Conservation (phyloP, 345 rosid genomes). For the Acer yangbiense region DNA sequence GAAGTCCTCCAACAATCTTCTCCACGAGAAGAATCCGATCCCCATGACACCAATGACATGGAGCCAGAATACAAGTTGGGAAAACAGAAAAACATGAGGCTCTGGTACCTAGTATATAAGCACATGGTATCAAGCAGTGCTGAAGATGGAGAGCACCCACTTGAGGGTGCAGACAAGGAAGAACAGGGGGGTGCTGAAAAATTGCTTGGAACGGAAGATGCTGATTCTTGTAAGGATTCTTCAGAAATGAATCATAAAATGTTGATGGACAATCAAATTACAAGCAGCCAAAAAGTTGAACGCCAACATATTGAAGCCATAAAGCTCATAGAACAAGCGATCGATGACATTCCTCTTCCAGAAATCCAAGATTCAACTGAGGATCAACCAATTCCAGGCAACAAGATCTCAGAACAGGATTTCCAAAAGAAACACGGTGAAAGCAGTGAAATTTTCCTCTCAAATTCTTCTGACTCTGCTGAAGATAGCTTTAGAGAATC, state of each 20-base stretch:
- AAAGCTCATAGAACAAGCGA: slow-evolving; percentile 81
- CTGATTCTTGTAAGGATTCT: slow-evolving; percentile 15
- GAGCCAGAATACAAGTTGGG: slow-evolving; percentile 39
- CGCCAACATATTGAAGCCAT: slow-evolving; percentile 64
- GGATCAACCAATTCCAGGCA: slow-evolving; percentile 32
- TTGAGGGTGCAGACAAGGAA: slow-evolving; percentile 31
- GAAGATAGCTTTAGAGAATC: slow-evolving; percentile 29
- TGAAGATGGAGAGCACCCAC: slow-evolving; percentile 42
- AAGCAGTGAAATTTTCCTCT: slow-evolving; percentile 17
- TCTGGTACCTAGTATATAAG: slow-evolving; percentile 76
- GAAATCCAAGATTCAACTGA: slow-evolving; percentile 47
- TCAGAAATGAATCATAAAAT: slow-evolving; percentile 21
- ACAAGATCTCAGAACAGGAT: slow-evolving; percentile 26
- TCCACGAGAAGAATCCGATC: slow-evolving; percentile 28
- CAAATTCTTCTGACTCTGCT: slow-evolving; percentile 20
- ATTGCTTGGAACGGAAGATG: slow-evolving; percentile 15
- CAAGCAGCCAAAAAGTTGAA: slow-evolving; percentile 38
- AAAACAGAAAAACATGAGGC: slow-evolving; percentile 56
- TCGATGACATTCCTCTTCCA: slow-evolving; percentile 71
- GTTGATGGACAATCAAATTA: slow-evolving; percentile 19
- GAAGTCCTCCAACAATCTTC: slow-evolving; percentile 19
- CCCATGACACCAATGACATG: slow-evolving; percentile 17
- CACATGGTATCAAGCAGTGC: slow-evolving; percentile 63
- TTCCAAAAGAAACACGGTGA: slow-evolving; percentile 19
- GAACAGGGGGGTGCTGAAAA: slow-evolving; percentile 30